Conservation (phyloP, 1,284 basidiomycete species). For the Polyporus tsugae region DNA sequence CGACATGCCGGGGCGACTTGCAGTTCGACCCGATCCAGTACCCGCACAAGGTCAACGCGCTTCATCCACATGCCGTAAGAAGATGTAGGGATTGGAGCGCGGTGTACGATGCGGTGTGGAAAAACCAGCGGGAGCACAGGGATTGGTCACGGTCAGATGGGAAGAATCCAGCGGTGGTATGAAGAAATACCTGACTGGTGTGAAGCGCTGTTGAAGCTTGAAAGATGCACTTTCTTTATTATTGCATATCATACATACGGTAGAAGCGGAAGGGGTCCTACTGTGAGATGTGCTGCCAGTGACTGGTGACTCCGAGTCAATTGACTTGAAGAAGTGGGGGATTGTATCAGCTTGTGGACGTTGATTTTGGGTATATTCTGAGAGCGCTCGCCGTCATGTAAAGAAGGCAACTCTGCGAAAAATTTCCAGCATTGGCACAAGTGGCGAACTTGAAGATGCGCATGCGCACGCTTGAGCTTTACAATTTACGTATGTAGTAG, state of each 20-base stretch:
- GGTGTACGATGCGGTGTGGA: conserved; percentile 30
- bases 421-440: no score
- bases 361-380: no score
- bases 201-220: background rate
- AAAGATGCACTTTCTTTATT: background rate
- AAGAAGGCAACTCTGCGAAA: no score
- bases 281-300: no score
- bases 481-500: no score
- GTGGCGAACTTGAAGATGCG: no score
- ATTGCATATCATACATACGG: background rate
- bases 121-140: conserved; percentile 23
- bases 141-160: background rate
- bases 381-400: no score
- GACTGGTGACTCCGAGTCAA: no score
- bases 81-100: conserved; percentile 30
- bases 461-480: no score
- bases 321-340: no score
- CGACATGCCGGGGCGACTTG: conserved; percentile 30
- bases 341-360: no score
- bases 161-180: background rate
- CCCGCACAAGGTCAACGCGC: conserved; percentile 17
- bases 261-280: no score
- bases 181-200: background rate
- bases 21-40: conserved; percentile 26
- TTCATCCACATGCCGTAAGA: conserved; percentile 16